Conservation (phyloP, 805 yeast species). For the Deakozyma indianensis region DNA sequence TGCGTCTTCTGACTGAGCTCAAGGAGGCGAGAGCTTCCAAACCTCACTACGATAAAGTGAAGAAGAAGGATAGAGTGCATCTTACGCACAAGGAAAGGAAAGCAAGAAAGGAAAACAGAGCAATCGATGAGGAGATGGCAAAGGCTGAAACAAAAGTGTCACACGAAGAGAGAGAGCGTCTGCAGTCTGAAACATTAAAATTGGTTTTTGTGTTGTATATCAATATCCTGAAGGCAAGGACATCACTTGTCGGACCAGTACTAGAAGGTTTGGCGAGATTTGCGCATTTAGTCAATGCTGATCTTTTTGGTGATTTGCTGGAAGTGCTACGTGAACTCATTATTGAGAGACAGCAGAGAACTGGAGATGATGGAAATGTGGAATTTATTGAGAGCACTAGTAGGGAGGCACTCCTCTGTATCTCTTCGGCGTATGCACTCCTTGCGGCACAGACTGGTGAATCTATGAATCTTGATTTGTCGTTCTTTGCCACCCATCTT, state of each 20-base stretch:
- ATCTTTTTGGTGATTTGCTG: conserved; percentile 80
- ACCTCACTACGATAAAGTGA: conserved; percentile 34
- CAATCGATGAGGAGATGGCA: conserved; percentile 78
- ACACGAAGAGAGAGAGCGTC: conserved; percentile 70
- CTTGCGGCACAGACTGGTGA: conserved; percentile 59
- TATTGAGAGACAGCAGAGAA: conserved; percentile 27
- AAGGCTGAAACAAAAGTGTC: conserved; percentile 80
- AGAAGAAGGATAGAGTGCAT: conserved; percentile 82
- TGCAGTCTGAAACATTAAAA: conserved; percentile 74
- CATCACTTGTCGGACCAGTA: conserved; percentile 67
- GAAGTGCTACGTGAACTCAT: conserved; percentile 80
- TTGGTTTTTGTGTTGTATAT: conserved; percentile 58
- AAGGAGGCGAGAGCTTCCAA: conserved; percentile 31
- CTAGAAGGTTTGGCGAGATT: conserved; percentile 82
- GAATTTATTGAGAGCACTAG: conserved; percentile 27
- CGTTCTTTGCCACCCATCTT: conserved; percentile 63
- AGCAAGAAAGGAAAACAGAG: conserved; percentile 70
- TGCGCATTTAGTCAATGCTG: conserved; percentile 88
- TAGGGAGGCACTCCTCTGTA: conserved; percentile 66
- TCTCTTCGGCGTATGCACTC: conserved; percentile 81
- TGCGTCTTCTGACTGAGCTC: conserved; percentile 29
- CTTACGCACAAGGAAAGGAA: conserved; percentile 83
- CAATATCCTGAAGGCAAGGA: conserved; percentile 53
- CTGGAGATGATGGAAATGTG: conserved; percentile 31
- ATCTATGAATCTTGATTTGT: conserved; percentile 67